Conservation (phyloP, 352 stramenopile genomes). For the Hyaloperonospora arabidopsidis region DNA sequence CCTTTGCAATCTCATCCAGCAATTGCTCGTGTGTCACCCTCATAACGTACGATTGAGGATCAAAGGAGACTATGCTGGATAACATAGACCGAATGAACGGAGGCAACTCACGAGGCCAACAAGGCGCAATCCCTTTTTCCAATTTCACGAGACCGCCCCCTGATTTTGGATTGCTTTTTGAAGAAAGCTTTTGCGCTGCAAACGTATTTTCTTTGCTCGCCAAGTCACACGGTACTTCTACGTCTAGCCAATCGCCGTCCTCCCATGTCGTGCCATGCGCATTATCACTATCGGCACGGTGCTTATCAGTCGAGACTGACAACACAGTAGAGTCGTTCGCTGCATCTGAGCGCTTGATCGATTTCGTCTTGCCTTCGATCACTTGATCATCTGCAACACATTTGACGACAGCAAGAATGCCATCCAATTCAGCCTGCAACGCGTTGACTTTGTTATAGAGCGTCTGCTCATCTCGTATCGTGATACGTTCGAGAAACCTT, state of each 20-base stretch:
- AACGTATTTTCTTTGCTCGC: conserved; percentile 14
- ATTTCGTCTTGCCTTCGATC: background rate
- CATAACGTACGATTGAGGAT: conserved; percentile 58
- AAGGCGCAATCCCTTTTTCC: conserved; percentile 12
- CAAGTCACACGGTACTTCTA: conserved; percentile 9
- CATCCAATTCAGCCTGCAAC: conserved; percentile 16
- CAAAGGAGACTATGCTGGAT: conserved; percentile 30
- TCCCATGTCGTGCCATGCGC: conserved; percentile 15
- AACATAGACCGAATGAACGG: conserved; percentile 42
- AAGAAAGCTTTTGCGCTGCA: conserved; percentile 16
- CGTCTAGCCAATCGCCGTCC: conserved; percentile 25
- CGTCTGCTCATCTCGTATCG: conserved; percentile 9
- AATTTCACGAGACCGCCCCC: conserved; percentile 28
- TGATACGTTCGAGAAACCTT: conserved; percentile 15
- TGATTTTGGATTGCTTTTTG: conserved; percentile 22
- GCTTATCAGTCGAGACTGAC: background rate
- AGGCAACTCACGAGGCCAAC: conserved; percentile 25
- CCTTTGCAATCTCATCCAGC: conserved; percentile 54
- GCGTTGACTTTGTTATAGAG: conserved; percentile 16
- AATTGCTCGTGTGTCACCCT: conserved; percentile 50
- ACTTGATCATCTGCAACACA: background rate
- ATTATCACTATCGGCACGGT: conserved; percentile 7
- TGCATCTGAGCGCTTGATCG: background rate
- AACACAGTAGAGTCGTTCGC: background rate
- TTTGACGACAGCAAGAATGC: conserved; percentile 9